Percentiles rank a stretch among this genome's conserved stretches.
phyloP scores from a whole-genome alignment of 2,329 filamentous ascomycete species.

The Exserohilum rostratum region DNA sequence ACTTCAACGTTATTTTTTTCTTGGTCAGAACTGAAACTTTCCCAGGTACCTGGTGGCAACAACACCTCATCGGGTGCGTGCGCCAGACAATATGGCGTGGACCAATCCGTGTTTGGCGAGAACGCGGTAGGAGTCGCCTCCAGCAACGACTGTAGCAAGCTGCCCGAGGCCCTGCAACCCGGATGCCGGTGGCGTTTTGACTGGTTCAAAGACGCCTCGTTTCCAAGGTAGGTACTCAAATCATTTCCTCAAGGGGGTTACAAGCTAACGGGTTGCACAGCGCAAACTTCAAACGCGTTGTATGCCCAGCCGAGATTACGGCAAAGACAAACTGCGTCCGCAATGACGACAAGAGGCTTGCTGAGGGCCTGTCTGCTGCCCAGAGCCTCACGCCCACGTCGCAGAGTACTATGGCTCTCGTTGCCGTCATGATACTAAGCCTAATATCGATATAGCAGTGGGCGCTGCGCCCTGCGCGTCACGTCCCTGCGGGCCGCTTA shows the following conservation, averaged over 20 bases:
- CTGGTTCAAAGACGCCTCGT: slow-evolving; percentile 44
- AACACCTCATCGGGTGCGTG: slow-evolving; percentile 44
- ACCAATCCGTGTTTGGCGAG: slow-evolving; percentile 43
- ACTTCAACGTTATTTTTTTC: neutral
- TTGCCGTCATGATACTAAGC: slow-evolving; percentile 28
- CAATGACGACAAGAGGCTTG: slow-evolving; percentile 38
- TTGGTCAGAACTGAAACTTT: slow-evolving; percentile 14
- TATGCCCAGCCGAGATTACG: slow-evolving; percentile 44
- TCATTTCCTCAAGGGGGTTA: slow-evolving; percentile 5
- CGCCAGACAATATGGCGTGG: slow-evolving; percentile 40
- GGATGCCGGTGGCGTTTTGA: slow-evolving; percentile 46
- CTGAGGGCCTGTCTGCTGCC: slow-evolving; percentile 22
- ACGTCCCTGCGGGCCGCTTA: slow-evolving; percentile 22
- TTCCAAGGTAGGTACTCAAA: slow-evolving; percentile 35
- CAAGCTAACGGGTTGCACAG: slow-evolving; percentile 36
- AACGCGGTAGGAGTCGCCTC: slow-evolving; percentile 35
- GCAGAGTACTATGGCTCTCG: slow-evolving; percentile 15
- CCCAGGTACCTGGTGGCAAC: slow-evolving; percentile 46
- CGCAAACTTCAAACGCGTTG: slow-evolving; percentile 45
- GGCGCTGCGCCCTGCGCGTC: slow-evolving; percentile 27
- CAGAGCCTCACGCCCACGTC: slow-evolving; percentile 19
- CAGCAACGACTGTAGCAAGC: slow-evolving; percentile 41
- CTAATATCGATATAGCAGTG: slow-evolving; percentile 35
- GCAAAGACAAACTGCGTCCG: slow-evolving; percentile 42
- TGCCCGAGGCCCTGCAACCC: slow-evolving; percentile 35